Conservation (phyloP, 2,329 filamentous ascomycete genomes). For the Metarhizium guizhouense region DNA sequence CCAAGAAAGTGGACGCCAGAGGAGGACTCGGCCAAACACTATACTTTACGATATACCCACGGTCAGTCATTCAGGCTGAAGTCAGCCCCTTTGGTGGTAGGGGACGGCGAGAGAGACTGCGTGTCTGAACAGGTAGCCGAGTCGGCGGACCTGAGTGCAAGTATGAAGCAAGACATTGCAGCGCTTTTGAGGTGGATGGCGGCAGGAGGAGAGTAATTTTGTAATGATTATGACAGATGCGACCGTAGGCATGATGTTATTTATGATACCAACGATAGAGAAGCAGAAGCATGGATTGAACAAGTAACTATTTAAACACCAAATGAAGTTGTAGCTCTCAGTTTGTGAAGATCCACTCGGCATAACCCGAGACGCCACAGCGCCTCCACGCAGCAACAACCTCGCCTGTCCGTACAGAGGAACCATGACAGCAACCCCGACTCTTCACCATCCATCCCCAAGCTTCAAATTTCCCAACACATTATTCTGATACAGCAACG, state of each 20-base stretch:
- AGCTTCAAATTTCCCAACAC: neutral
- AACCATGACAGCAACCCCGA: neutral
- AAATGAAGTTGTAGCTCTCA: too few species aligned
- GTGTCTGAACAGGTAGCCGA: constrained; percentile 18
- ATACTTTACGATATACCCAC: constrained; percentile 5
- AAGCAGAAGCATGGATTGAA: too few species aligned
- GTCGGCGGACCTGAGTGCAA: constrained; percentile 45
- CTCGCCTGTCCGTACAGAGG: neutral
- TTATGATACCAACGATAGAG: neutral
- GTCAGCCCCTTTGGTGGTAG: constrained; percentile 37
- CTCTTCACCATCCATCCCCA: neutral
- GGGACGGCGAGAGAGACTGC: constrained; percentile 19
- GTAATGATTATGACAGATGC: neutral
- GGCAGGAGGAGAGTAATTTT: neutral
- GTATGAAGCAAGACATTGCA: constrained; percentile 44
- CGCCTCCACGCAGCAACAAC: neutral
- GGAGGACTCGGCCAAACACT: constrained; percentile 24
- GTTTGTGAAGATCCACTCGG: neutral
- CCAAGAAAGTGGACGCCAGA: constrained; percentile 25
- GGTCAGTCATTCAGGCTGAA: constrained; percentile 13
- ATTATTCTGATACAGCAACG: neutral
- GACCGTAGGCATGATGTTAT: neutral
- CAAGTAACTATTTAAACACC: too few species aligned
- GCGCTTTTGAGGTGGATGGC: constrained; percentile 50
- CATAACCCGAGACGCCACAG: neutral